phyloP scores from a whole-genome alignment of 2,329 filamentous ascomycete species.

The Leptographium procerum region DNA sequence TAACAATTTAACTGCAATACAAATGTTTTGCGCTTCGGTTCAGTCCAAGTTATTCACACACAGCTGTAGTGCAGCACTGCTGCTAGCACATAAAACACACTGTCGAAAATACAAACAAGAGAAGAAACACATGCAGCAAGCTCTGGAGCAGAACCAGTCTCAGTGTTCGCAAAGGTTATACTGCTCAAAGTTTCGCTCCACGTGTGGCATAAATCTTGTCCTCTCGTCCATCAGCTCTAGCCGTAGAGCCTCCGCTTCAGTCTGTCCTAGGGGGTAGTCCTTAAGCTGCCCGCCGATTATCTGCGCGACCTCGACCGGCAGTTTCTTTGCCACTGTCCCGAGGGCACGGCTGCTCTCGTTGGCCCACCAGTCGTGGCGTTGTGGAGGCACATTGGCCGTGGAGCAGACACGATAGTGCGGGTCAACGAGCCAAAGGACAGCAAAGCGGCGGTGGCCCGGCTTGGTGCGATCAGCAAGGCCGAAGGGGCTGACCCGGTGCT shows the following conservation, averaged over 20 bases:
- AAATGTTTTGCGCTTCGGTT: too few relatives aligned
- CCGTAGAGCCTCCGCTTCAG: not conserved
- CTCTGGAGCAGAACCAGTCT: too few relatives aligned
- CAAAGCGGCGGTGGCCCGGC: constrained; percentile 42
- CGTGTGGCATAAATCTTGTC: too few relatives aligned
- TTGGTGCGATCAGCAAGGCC: constrained; percentile 33
- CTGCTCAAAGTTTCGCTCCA: too few relatives aligned
- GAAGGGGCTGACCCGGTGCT: constrained; percentile 40
- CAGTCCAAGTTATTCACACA: too few relatives aligned
- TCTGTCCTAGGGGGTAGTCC: not conserved
- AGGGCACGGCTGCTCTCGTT: constrained; percentile 1
- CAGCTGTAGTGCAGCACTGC: too few relatives aligned
- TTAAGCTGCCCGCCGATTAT: not conserved
- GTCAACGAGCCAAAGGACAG: constrained; percentile 48
- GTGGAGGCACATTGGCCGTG: constrained; percentile 24
- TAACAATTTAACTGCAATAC: too few relatives aligned
- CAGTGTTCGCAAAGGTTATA: too few relatives aligned
- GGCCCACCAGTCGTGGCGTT: constrained; percentile 23
- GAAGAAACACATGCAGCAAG: too few relatives aligned
- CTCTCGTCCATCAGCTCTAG: not conserved
- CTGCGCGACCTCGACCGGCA: not conserved
- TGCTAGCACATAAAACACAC: too few relatives aligned
- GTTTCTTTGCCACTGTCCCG: not conserved
- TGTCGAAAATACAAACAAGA: too few relatives aligned
- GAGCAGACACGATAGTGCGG: constrained; percentile 38